phyloP scores from a whole-genome alignment of 1,139 yeast species.

The Hemisphaericaspora subhashii region DNA sequence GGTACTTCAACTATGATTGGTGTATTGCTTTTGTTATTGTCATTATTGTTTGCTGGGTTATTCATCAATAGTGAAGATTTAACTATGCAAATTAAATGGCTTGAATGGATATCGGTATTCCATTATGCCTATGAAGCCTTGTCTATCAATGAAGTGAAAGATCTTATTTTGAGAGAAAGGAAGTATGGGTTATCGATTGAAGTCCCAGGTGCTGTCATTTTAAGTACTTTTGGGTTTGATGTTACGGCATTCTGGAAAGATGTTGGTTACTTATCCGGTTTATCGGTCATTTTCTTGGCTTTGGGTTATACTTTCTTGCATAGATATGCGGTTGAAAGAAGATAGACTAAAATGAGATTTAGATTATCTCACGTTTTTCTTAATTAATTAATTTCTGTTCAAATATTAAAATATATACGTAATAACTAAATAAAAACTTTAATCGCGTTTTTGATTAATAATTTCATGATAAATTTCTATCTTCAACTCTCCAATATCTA shows the following conservation, averaged over 20 bases:
- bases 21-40: slow-evolving; percentile 76
- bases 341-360: slow-evolving; percentile 31
- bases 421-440: slow-evolving; percentile 1
- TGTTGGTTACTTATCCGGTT: slow-evolving; percentile 50
- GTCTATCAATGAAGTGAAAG: slow-evolving; percentile 90
- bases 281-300: slow-evolving; percentile 52
- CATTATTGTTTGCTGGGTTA: slow-evolving; percentile 87
- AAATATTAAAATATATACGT: not conserved
- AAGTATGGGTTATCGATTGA: slow-evolving; percentile 92
- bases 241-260: slow-evolving; percentile 76
- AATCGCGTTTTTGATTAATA: slow-evolving; percentile 21
- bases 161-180: slow-evolving; percentile 77
- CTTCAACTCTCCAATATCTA: slow-evolving; percentile 71
- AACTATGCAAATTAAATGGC: slow-evolving; percentile 69
- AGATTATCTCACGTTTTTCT: too few species aligned
- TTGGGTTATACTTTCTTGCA: slow-evolving; percentile 78
- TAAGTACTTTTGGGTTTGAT: slow-evolving; percentile 91
- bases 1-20: slow-evolving; percentile 92
- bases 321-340: slow-evolving; percentile 69
- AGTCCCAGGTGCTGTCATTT: slow-evolving; percentile 97
- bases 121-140: slow-evolving; percentile 95
- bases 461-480: slow-evolving; percentile 66
- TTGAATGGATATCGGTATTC: slow-evolving; percentile 84
- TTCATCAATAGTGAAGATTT: slow-evolving; percentile 81
- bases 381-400: too few species aligned